Percentiles rank a stretch among this genome's conserved stretches.
Conservation (phyloP, 768 basidiomycete species). For the Kwoniella shandongensis region DNA sequence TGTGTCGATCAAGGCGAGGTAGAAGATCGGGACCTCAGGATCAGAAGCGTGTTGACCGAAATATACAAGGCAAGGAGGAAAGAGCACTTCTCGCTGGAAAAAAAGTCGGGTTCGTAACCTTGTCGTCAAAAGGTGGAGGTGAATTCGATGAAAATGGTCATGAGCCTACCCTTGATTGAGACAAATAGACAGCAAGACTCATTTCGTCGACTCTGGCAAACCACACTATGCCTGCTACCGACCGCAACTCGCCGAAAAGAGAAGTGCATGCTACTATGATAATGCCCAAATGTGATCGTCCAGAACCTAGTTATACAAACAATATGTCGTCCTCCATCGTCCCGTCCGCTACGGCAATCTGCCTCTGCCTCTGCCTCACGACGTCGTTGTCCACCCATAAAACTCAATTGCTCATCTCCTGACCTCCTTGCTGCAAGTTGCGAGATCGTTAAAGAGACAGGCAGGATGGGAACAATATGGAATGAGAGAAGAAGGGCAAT, state of each 20-base stretch:
- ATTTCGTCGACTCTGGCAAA: too few relatives aligned
- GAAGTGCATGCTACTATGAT: conserved; percentile 20
- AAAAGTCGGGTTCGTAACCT: not conserved
- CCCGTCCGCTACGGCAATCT: too few relatives aligned
- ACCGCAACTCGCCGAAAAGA: conserved; percentile 5
- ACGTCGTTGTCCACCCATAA: too few relatives aligned
- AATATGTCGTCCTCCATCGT: not conserved
- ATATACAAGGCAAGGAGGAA: too few relatives aligned
- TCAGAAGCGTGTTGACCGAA: too few relatives aligned
- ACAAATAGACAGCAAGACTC: too few relatives aligned
- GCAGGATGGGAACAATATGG: not conserved
- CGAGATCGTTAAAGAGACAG: not conserved
- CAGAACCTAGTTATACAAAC: conserved; percentile 11
- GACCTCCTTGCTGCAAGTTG: conserved; percentile 18
- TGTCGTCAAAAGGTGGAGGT: not conserved
- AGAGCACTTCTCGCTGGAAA: too few relatives aligned
- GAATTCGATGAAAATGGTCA: not conserved
- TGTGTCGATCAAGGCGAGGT: not conserved
- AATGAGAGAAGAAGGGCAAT: not conserved
- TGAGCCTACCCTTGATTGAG: too few relatives aligned
- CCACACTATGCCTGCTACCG: too few relatives aligned
- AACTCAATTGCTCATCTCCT: too few relatives aligned
- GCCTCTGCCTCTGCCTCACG: too few relatives aligned
- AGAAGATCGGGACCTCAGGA: too few relatives aligned
- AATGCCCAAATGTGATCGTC: conserved; percentile 3